Conservation (phyloP, 371 early-diverging fungal genomes). For the Coemansia sp. region DNA sequence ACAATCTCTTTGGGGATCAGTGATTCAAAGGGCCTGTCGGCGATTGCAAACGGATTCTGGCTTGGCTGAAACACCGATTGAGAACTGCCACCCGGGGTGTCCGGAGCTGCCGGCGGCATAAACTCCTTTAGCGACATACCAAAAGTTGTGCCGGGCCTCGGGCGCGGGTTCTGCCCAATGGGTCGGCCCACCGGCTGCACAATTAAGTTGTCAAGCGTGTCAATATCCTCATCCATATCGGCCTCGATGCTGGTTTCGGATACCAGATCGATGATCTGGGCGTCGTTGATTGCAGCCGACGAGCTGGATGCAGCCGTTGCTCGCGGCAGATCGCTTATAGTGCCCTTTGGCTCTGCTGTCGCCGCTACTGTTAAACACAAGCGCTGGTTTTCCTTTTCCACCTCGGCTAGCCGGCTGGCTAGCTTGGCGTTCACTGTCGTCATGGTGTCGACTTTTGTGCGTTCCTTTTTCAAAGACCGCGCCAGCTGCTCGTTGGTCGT, state of each 20-base stretch:
- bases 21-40: neutral
- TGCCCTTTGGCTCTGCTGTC: neutral
- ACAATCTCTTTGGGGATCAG: neutral
- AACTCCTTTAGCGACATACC: conserved; percentile 14
- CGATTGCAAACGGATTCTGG: neutral
- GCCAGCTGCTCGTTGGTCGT: conserved; percentile 33
- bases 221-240: conserved; percentile 13
- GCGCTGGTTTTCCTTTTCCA: neutral
- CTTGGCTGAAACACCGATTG: too few relatives aligned
- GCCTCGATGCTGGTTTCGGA: conserved; percentile 6
- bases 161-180: neutral
- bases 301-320: neutral
- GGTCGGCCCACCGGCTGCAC: neutral
- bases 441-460: conserved; percentile 18
- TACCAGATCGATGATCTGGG: neutral
- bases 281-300: neutral
- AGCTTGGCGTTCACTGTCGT: conserved; percentile 11
- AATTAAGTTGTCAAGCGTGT: conserved; percentile 8
- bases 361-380: too few relatives aligned
- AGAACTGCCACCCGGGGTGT: neutral
- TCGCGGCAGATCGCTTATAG: neutral
- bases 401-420: conserved; percentile 11
- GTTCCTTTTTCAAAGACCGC: conserved; percentile 36
- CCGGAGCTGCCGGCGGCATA: too few relatives aligned
- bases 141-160: conserved; percentile 13